Base-by-base conservation (phyloP, 345 rosid genomes). In the Syzygium aqueum region DNA sequence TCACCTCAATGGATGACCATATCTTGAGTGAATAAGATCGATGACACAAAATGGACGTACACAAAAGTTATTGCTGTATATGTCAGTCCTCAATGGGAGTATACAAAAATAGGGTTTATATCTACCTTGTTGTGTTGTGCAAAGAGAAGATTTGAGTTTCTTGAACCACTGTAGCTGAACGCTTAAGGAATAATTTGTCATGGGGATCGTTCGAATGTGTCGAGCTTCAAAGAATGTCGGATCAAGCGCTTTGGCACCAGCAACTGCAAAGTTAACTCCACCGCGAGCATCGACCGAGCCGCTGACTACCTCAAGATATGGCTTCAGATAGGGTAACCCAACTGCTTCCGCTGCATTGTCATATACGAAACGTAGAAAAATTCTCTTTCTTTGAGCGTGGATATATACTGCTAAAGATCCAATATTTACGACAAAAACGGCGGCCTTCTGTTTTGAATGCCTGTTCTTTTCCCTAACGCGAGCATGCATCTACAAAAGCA, bases 111-210 rank as follows among this genome's bases (percentile, higher is more conserved):
- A 1, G 28, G 63, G n/a, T 25, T 57, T 57, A 57, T 57, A 57
- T 25, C 50, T 77, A 95, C 97, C 95, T 88, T 90, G 89, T 57
- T 88, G 90, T 8, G 86, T 88, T 30, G 89, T 67, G 85, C 96
- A 94, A 85, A 94, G 88, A 54, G 93, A 91, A 57, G 94, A 86
- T 89, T 94, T 95, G 51, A 93, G 57, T 85, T 93, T 90, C 91
- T 89, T 93, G 93, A 95, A 95, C 95, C 96, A 94, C 53, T 88
- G 91, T 82, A 94, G 91, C 90, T 94, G 98, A 67, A 90, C 85
- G 84, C 86, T 91, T 84, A 93, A 86, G 27, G 98, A 90, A 85
- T 90, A 83, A 43, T 93, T 93, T 1, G 95, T 92, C 91, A 93
- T 91, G 53, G 93, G 40, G 40, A 91, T 5, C 28, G 84, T 33